Conservation (phyloP, 75 land plant species). For the Sequoia sempervirens region DNA sequence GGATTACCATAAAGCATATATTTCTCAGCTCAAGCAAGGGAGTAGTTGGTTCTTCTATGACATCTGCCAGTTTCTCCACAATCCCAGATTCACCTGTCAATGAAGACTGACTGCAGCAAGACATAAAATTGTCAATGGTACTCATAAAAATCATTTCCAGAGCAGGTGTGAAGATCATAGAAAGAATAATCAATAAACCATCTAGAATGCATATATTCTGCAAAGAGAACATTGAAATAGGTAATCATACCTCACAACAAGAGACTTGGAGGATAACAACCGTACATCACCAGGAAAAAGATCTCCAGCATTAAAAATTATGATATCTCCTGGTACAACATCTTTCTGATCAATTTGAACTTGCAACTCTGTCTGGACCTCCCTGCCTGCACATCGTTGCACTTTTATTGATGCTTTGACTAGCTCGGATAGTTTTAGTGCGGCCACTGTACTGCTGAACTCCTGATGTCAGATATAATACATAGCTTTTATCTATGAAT, state of each 20-base stretch:
- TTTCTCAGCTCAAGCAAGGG: conserved; percentile 54
- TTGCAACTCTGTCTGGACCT: conserved; percentile 37
- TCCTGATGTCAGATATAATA: conserved; percentile 25
- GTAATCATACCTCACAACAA: conserved; percentile 44
- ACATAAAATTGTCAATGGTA: conserved; percentile 16
- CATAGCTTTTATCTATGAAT: neutral
- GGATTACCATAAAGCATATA: conserved; percentile 58
- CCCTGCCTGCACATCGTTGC: conserved; percentile 45
- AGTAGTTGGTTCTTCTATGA: conserved; percentile 33
- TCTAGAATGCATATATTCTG: neutral
- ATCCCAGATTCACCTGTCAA: conserved; percentile 53
- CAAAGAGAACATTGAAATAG: neutral
- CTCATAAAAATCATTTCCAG: conserved; percentile 3
- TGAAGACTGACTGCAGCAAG: conserved; percentile 61
- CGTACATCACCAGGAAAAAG: conserved; percentile 62
- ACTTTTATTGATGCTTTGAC: conserved; percentile 44
- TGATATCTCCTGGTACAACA: conserved; percentile 54
- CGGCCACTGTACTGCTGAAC: conserved; percentile 50
- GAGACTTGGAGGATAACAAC: conserved; percentile 33
- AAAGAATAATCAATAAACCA: neutral
- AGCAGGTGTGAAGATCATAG: neutral
- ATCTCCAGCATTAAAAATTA: conserved; percentile 47
- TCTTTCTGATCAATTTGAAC: conserved; percentile 59
- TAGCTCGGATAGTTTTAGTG: conserved; percentile 46
- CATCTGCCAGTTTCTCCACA: conserved; percentile 45